Base-by-base conservation (phyloP, 2,329 filamentous ascomycete genomes). In the Ascomycota sp. region DNA sequence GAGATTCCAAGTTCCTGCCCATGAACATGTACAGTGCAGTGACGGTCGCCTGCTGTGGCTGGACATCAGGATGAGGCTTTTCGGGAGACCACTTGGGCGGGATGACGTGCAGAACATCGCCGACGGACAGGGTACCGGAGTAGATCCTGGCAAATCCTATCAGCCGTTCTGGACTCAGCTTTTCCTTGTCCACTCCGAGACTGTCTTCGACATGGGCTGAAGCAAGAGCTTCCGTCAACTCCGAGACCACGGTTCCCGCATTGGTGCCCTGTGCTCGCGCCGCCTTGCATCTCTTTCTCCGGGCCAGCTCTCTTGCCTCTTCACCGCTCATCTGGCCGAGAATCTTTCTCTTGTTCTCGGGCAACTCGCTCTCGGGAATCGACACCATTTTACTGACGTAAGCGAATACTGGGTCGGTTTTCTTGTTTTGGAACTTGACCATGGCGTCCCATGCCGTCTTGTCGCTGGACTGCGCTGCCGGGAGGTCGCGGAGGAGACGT, bases 361-460 rank as follows among this genome's bases (percentile, higher is more conserved):
- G 79, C 5, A 98, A 59, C 42, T 98, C 86, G 50, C 81, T 94
- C 44, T 91, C 81, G 0, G 83, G 86, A 9, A 98, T 65, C 0
- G 89, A 89, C 2, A 95, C 80, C 83, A 98, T 94, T 50, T 98
- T 98, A 55, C 86, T 95, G 35, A 98, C 80, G 40, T 93, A 98
- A 7, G 81, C 86, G 2, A 98, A 81, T 0, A 92, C 72, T 0
- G 86, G 85, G 33, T 78, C 76, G 1, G 72, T 63, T 24, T 67
- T 61, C 0, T 62, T 63, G 4, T 69, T 69, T 43, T 78, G 79
- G 46, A 92, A 94, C 1, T 72, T 63, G 2, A 78, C 55, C 74
- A 95, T 86, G 5, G 86, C 81, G n/a, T 77, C 61, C 40, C 71
- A 75, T 31, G 95, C 57, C 6, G 61, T 56, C 2, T 66, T 55